Evolutionary conservation across 2,329 filamentous ascomycete species (phyloP).

Genomic region (Fusarium liriodendri): DNA sequence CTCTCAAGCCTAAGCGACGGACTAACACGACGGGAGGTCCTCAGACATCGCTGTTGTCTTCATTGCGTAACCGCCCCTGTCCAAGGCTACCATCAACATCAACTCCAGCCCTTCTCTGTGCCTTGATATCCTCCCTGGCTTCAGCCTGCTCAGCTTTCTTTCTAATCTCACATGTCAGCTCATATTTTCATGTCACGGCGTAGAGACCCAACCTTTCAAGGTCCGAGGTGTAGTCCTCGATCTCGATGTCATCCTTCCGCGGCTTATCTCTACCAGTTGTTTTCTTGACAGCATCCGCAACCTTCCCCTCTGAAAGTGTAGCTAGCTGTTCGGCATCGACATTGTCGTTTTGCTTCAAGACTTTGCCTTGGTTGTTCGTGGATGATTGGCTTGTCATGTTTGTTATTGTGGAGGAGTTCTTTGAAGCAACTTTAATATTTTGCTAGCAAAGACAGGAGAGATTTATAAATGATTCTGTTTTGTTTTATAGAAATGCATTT

Average conservation of each 20-base stretch:
- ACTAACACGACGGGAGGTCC: no score
- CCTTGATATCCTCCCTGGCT: constrained; percentile 32
- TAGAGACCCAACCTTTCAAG: constrained; percentile 23
- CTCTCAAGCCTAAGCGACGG: no score
- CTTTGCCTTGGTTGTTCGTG: constrained; percentile 1
- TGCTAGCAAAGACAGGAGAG: background rate
- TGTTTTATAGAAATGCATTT: background rate
- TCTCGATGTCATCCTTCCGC: constrained; percentile 28
- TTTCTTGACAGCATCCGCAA: constrained; percentile 33
- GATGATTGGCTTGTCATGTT: constrained; percentile 17
- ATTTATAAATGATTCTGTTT: background rate
- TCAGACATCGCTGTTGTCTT: constrained; percentile 25
- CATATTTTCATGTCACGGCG: no score
- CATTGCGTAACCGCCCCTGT: constrained; percentile 25
- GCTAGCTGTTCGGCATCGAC: constrained; percentile 36
- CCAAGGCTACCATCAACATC: constrained; percentile 34
- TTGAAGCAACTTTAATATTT: background rate
- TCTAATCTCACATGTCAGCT: constrained; percentile 14
- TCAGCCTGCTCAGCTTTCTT: constrained; percentile 37
- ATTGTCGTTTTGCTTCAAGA: constrained; percentile 26
- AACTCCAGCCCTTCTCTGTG: constrained; percentile 29
- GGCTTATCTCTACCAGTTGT: constrained; percentile 28
- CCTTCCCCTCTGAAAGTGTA: constrained; percentile 36
- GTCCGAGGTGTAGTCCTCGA: constrained; percentile 34
- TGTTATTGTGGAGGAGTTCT: background rate